Evolutionary conservation across 2,329 filamentous ascomycete genomes (phyloP).

Genomic region (Aspergillus neotritici): DNA sequence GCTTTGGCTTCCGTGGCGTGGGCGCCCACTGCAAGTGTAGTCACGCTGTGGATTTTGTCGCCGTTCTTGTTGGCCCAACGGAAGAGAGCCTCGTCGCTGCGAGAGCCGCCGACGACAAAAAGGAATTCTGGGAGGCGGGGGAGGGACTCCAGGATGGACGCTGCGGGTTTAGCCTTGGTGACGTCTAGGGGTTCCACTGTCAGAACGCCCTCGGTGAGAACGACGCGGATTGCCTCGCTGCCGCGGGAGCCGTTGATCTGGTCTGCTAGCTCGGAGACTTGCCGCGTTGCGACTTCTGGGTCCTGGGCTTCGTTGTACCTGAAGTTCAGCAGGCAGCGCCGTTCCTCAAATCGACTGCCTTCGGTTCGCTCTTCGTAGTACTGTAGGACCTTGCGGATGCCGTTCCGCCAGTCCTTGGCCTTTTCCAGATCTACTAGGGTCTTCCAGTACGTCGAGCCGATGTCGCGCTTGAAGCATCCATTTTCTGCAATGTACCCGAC

Average conservation of each 20-base stretch:
- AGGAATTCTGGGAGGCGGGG: slow-evolving; percentile 71
- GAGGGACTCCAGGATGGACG: slow-evolving; percentile 60
- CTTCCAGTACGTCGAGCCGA: slow-evolving; percentile 62
- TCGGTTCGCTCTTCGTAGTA: slow-evolving; percentile 88
- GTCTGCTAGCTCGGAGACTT: slow-evolving; percentile 80
- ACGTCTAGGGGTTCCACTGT: slow-evolving; percentile 78
- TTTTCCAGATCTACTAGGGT: slow-evolving; percentile 66
- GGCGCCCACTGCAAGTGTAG: slow-evolving; percentile 76
- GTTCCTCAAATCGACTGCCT: slow-evolving; percentile 76
- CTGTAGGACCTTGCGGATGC: slow-evolving; percentile 72
- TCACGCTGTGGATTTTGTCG: slow-evolving; percentile 58
- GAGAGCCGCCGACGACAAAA: slow-evolving; percentile 79
- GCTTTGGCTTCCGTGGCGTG: slow-evolving; percentile 78
- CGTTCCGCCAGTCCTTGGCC: slow-evolving; percentile 71
- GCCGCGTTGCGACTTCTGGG: slow-evolving; percentile 66
- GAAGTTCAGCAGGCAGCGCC: slow-evolving; percentile 80
- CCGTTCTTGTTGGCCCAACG: slow-evolving; percentile 77
- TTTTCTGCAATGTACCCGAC: slow-evolving; percentile 89
- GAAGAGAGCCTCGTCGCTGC: slow-evolving; percentile 86
- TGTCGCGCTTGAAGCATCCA: slow-evolving; percentile 76
- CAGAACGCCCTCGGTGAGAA: slow-evolving; percentile 73
- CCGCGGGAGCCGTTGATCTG: slow-evolving; percentile 92
- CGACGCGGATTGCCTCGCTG: slow-evolving; percentile 72
- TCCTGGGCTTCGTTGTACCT: slow-evolving; percentile 77
- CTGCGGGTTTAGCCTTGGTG: slow-evolving; percentile 76